Base-by-base conservation (phyloP, 495 filamentous ascomycete genomes). In the Aeminium ludgeri region DNA sequence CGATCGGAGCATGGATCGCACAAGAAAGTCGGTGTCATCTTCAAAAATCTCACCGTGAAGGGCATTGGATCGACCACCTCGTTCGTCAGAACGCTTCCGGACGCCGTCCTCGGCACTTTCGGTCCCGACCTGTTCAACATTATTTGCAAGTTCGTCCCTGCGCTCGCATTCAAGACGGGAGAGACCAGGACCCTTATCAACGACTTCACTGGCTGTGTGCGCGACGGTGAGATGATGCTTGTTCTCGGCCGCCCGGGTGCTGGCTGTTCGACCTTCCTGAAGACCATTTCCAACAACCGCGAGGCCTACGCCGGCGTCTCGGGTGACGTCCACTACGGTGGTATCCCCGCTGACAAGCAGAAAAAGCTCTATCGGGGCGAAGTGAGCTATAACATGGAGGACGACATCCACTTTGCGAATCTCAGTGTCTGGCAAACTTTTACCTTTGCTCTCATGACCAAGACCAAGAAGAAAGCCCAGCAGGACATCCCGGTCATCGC, bases 1-100 rank as follows among this genome's bases (percentile, higher is more conserved):
- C 70, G 81, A 12, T 72, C 70, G 2, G 75, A 76, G 30, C 73
- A 72, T 5, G 69, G 68, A 20, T 82, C 82, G 0, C 71, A 76
- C 30, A 92, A 91, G 63, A 83, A 80, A 50, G 72, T 92, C 16
- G 86, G 86, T 2, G 79, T 94, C 1, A 66, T 86, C 1, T 93
- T 82, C 60, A 81, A 80, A 61, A 66, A 82, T 53, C 63, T 87
- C 28, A 82, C 71, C 0, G 83, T 87, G 28, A 76, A 80, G 57
- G 83, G 82, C 30, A 62, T 78, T 7, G 69, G 74, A 40, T 72
- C 72, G 7, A 74, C 72, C 1, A 65, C 78, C 0, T 71, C 69
- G 1, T 80, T 81, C 45, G 80, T 82, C 13, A 72, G 74, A 13
- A 84, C 82, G 0, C 63, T 91, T 0, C 82, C 82, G 2, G 69